A percentile compares a stretch with the other conserved stretches of the same genome.
Conservation (phyloP, 2,329 filamentous ascomycete species). For the Diplodia intermedia region DNA sequence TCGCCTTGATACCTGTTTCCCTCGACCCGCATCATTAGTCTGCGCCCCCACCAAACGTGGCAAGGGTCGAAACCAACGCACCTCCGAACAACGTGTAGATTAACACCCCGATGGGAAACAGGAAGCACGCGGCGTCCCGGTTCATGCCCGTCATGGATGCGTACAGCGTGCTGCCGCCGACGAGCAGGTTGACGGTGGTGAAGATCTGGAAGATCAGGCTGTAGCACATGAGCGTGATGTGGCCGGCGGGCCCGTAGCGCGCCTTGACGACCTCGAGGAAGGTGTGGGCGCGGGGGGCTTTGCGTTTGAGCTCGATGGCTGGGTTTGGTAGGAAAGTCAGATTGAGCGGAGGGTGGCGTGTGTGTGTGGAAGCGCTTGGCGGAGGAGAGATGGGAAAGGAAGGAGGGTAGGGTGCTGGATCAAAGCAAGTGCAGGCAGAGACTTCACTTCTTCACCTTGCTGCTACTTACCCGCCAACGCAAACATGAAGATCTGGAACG, state of each 20-base stretch:
- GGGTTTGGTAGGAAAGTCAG: not conserved
- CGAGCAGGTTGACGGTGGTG: conserved; percentile 34
- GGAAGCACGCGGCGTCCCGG: conserved; percentile 37
- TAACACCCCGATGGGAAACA: conserved; percentile 40
- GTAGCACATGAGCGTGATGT: conserved; percentile 34
- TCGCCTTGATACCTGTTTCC: conserved; percentile 16
- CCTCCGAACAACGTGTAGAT: conserved; percentile 41
- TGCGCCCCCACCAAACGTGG: too few species aligned
- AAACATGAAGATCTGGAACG: conserved; percentile 41
- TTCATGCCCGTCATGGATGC: conserved; percentile 39
- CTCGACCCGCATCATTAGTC: too few species aligned
- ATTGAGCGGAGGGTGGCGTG: too few species aligned
- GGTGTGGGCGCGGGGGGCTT: conserved; percentile 44
- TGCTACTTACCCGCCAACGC: conserved; percentile 20
- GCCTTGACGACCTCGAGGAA: conserved; percentile 34
- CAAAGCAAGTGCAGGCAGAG: too few species aligned
- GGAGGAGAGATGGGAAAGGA: too few species aligned
- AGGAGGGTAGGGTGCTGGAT: not conserved
- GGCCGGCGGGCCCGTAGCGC: conserved; percentile 32
- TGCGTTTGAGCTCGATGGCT: conserved; percentile 45
- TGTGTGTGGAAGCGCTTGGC: too few species aligned
- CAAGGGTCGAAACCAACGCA: conserved; percentile 31
- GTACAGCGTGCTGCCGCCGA: conserved; percentile 37
- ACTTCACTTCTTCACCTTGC: too few species aligned
- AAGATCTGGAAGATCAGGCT: conserved; percentile 32